Base-by-base conservation (phyloP, 2,329 filamentous ascomycete genomes). In the Sporothrix inflata region DNA sequence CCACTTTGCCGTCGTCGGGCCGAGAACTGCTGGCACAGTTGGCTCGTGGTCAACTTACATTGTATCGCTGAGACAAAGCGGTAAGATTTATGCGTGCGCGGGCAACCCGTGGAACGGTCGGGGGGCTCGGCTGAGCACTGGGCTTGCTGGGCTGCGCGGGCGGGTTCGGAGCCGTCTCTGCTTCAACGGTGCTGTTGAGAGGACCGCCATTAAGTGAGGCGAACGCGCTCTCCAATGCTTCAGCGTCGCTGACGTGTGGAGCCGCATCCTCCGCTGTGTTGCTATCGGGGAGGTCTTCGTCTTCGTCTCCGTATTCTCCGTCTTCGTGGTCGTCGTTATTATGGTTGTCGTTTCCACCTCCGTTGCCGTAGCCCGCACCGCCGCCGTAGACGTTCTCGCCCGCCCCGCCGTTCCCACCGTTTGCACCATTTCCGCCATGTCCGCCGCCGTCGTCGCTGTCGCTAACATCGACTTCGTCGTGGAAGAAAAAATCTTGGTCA, bases 21-120 rank as follows among this genome's bases (percentile, higher is more conserved):
- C 14, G 47, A 21, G 9, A 42, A 4, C 14, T 19, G 38, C 14
- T 21, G 12, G 4, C 53, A 16, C 9, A 3, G 53, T 16, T 16
- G 38, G 9, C 21, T 27, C 21, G 4, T n/a, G 9, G n/a, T 21
- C 11, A 3, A 74, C 83, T 67, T 77, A 87, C 86, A 77, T 90
- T 89, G 77, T 85, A 86, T 55, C 79, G 80, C 74, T 89, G 87
- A 0, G 88, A 90, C 14, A 90, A 80, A 1, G 84, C 85, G 1
- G 87, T 89, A 71, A 90, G 80, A 74, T 90, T 90, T 74, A 86
- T 84, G 19, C 88, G 83, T 1, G 74, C 66, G 34, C 77, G 76
- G 4, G 78, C 76, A 9, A 80, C 74, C 4, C 72, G 75, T 3
- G 79, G 80, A 66, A 77, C 78, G 65, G 68, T 34, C n/a, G 4